Conservation (phyloP, 371 early-diverging fungal genomes). For the Dentiscutata heterogama region DNA sequence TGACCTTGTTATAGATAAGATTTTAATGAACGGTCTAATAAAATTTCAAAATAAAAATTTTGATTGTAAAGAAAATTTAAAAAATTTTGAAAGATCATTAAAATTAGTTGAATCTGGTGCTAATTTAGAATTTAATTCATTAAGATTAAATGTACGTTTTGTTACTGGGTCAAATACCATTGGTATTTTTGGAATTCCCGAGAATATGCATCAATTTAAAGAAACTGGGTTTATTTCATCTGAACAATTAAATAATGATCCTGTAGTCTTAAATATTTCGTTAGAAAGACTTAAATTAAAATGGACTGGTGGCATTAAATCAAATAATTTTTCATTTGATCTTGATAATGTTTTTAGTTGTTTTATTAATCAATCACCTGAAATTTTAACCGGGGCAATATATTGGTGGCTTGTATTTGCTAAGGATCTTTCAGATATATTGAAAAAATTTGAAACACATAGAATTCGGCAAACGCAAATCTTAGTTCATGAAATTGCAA, state of each 20-base stretch:
- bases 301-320: constrained; percentile 62
- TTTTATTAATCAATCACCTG: constrained; percentile 77
- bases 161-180: constrained; percentile 55
- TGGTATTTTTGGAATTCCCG: constrained; percentile 74
- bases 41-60: constrained; percentile 70
- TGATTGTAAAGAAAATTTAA: constrained; percentile 61
- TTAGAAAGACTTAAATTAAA: constrained; percentile 64
- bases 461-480: constrained; percentile 69
- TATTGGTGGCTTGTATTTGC: constrained; percentile 80
- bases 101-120: constrained; percentile 69
- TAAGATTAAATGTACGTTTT: constrained; percentile 60
- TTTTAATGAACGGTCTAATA: constrained; percentile 65
- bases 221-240: constrained; percentile 50
- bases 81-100: constrained; percentile 58
- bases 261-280: constrained; percentile 69
- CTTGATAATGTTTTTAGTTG: constrained; percentile 62
- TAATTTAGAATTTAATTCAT: constrained; percentile 63
- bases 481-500: constrained; percentile 68
- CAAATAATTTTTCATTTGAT: constrained; percentile 63
- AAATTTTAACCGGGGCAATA: constrained; percentile 79
- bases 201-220: constrained; percentile 57
- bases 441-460: constrained; percentile 64
- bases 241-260: constrained; percentile 60
- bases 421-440: constrained; percentile 66
- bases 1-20: constrained; percentile 69